Base-by-base conservation (phyloP, 2,329 filamentous ascomycete genomes). In the Talaromyces sp. region DNA sequence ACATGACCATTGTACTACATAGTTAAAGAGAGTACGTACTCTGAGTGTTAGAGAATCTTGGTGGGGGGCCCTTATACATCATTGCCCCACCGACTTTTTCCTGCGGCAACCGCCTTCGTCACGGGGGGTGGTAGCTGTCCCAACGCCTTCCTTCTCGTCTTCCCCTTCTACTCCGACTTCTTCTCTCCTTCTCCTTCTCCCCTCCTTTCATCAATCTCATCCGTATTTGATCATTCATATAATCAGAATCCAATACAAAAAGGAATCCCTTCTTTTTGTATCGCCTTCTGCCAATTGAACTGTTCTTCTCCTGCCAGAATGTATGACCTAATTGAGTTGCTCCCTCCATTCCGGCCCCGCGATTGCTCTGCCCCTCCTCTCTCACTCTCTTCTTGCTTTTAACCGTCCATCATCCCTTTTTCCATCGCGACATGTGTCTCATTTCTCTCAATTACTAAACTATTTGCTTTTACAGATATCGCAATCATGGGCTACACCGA, bases 401-500 rank as follows among this genome's bases (percentile, higher is more conserved):
- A 59, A n/a, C 27, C 37, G 22, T 35, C 37, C 25, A 45, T 59
- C 37, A 17, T 19, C n/a, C 6, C 33, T 22, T 39, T 17, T 43
- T 45, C 19, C 9, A 31, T 45, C 25, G 54, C 33, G 15, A 57
- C 33, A 25, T 15, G 25, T 11, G 3, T 59, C 11, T 5, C 10
- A 9, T 41, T 25, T 13, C 31, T 45, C 17, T 22, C 35, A 43
- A 58, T 25, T 45, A 43, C 56, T 59, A 33, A 59, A 43, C 10
- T 43, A 19, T 45, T 22, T 10, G n/a, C 15, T 33, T 9, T 69
- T 68, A 73, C 66, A 75, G 73, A 74, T 70, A 71, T 71, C 72
- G 80, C 81, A 78, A 87, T 79, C 75, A 98, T 98, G 94, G 89
- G 89, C 81, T 97, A 91, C 87, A 86, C 86, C 80, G 91, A 98